phyloP scores from a whole-genome alignment of 495 filamentous ascomycete species.

The Penicillium coffeae region DNA sequence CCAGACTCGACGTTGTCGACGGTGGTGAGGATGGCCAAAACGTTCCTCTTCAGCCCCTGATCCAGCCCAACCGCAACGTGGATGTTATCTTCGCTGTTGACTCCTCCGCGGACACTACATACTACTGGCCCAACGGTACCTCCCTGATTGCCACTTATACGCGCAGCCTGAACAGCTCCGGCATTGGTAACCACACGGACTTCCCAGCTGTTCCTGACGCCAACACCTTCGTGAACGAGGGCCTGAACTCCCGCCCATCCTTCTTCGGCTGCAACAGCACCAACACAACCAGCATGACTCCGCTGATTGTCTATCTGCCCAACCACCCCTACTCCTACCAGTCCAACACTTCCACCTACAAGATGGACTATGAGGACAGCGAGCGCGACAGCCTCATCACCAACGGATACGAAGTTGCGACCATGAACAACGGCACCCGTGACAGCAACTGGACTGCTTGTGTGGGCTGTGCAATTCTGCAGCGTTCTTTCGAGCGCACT shows the following conservation, averaged over 20 bases:
- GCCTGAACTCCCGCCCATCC: constrained; percentile 78
- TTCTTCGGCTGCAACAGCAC: constrained; percentile 86
- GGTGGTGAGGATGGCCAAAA: constrained; percentile 87
- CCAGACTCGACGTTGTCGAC: constrained; percentile 73
- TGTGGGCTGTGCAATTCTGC: constrained; percentile 86
- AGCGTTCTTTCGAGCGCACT: constrained; percentile 65
- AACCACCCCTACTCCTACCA: constrained; percentile 73
- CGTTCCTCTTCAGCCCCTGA: constrained; percentile 79
- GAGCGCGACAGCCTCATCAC: constrained; percentile 72
- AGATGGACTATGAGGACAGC: constrained; percentile 53
- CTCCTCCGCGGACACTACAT: constrained; percentile 72
- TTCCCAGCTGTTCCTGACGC: constrained; percentile 81
- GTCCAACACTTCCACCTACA: constrained; percentile 74
- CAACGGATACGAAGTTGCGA: constrained; percentile 81
- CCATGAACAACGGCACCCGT: constrained; percentile 71
- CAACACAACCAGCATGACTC: constrained; percentile 54
- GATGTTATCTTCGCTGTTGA: constrained; percentile 94
- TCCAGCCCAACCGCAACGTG: constrained; percentile 72
- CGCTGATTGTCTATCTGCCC: constrained; percentile 85
- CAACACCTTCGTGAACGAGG: constrained; percentile 83
- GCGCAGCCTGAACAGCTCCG: constrained; percentile 53
- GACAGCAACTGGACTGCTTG: constrained; percentile 73
- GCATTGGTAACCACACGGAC: constrained; percentile 71
- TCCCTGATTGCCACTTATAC: constrained; percentile 78
- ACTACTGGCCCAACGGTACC: constrained; percentile 84